These are phyloP conservation scores for Kalaharituber pfeilii DNA, from an alignment of 2,329 filamentous ascomycete genomes.

Conservation along the genomic window DNA sequence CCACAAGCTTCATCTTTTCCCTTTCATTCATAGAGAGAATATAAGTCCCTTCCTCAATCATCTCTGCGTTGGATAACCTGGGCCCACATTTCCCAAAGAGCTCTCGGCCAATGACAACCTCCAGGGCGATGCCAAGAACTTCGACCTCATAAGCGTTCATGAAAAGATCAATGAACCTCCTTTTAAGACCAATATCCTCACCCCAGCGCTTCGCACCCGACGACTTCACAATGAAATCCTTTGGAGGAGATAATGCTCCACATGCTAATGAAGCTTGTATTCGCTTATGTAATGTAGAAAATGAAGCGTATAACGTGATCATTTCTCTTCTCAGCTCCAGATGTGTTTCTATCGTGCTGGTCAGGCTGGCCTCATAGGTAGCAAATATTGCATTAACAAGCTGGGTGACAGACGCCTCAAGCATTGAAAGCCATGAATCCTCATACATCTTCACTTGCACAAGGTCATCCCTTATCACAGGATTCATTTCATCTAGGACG, in stretches of 20 bases:
- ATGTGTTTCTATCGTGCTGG: slow-evolving; percentile 10
- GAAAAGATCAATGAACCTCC: slow-evolving; percentile 41
- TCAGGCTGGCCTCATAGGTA: slow-evolving; percentile 25
- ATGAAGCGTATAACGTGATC: slow-evolving; percentile 38
- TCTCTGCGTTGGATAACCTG: slow-evolving; percentile 9
- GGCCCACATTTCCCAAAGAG: slow-evolving; percentile 24
- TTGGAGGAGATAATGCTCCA: slow-evolving; percentile 40
- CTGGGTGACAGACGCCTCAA: slow-evolving; percentile 44
- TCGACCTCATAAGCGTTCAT: slow-evolving; percentile 39
- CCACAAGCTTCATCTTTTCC: slow-evolving; percentile 30
- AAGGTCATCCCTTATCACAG: slow-evolving; percentile 38
- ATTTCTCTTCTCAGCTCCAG: slow-evolving; percentile 31
- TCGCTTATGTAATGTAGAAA: slow-evolving; percentile 37
- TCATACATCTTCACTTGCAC: slow-evolving; percentile 42
- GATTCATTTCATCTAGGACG: slow-evolving; percentile 29
- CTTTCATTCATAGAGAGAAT: slow-evolving; percentile 17
- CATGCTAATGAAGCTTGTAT: slow-evolving; percentile 41
- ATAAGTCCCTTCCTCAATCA: slow-evolving; percentile 1
- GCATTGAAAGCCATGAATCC: slow-evolving; percentile 44
- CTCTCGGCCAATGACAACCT: slow-evolving; percentile 42
- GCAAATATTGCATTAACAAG: slow-evolving; percentile 40
- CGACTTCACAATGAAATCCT: slow-evolving; percentile 32
- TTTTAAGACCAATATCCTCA: slow-evolving; percentile 41
- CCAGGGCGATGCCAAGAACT: slow-evolving; percentile 36
- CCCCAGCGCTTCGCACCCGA: slow-evolving; percentile 27